Conservation (phyloP, 345 rosid species). For the Camelina sativa region DNA sequence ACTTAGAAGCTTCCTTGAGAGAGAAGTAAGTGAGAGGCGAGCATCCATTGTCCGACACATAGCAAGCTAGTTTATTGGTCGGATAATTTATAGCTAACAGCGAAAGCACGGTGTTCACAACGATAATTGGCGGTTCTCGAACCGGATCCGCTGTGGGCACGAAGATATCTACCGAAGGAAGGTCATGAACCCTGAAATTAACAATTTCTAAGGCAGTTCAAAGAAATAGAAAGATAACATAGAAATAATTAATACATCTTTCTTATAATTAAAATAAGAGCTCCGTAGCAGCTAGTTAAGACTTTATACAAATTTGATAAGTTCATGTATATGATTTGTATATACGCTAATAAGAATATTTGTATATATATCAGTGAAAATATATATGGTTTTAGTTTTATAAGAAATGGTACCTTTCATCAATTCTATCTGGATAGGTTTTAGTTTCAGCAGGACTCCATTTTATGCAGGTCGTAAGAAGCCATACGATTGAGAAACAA, state of each 20-base stretch:
- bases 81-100: slow-evolving; percentile 65
- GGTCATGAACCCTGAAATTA: slow-evolving; percentile 46
- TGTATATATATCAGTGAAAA: too few species aligned
- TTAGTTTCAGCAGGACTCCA: slow-evolving; percentile 61
- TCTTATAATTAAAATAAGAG: too few species aligned
- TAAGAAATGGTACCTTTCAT: slow-evolving; percentile 39
- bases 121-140: slow-evolving; percentile 40
- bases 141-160: slow-evolving; percentile 52
- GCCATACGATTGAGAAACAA: slow-evolving; percentile 60
- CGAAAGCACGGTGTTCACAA: slow-evolving; percentile 47
- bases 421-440: slow-evolving; percentile 55
- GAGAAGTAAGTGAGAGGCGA: slow-evolving; percentile 63
- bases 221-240: neutral
- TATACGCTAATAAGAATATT: too few species aligned
- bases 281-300: too few species aligned
- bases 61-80: slow-evolving; percentile 54
- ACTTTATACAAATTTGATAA: too few species aligned
- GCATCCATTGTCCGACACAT: slow-evolving; percentile 65
- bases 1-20: slow-evolving; percentile 59
- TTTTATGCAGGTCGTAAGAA: slow-evolving; percentile 48
- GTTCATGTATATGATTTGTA: too few species aligned
- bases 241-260: too few species aligned
- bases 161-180: slow-evolving; percentile 65
- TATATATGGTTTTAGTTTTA: too few species aligned
- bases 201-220: neutral